phyloP scores from a whole-genome alignment of 148 eudicot species.

The Salicornia ramosissima region DNA sequence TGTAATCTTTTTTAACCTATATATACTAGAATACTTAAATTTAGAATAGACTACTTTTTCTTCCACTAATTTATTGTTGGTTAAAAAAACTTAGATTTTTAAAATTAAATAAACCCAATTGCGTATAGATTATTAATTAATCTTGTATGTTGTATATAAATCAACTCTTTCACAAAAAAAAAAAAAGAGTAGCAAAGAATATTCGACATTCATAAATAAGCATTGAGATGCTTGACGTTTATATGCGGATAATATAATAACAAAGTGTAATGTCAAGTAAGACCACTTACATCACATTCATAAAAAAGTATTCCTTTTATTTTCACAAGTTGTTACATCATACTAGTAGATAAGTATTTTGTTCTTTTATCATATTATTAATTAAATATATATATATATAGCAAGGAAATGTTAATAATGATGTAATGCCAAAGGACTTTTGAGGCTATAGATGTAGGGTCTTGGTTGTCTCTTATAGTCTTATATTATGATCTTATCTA shows the following conservation, averaged over 20 bases:
- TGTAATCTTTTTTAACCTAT: no score
- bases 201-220: not conserved
- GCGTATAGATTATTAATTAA: no score
- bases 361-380: not conserved
- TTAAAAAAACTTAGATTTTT: no score
- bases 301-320: slow-evolving; percentile 1
- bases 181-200: not conserved
- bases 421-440: not conserved
- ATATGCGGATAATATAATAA: slow-evolving; percentile 13
- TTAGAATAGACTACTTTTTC: no score
- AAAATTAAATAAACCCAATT: no score
- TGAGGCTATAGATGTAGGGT: not conserved
- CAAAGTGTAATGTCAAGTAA: slow-evolving; percentile 2
- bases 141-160: not conserved
- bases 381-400: not conserved
- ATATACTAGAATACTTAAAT: no score
- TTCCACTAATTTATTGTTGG: no score
- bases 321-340: slow-evolving; percentile 11
- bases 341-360: not conserved
- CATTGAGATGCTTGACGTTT: not conserved
- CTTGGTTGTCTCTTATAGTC: not conserved
- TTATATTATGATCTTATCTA: not conserved
- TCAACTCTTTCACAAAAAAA: no score
- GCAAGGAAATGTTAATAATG: not conserved
- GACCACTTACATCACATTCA: slow-evolving; percentile 11